Conservation (phyloP, 345 rosid species). For the Nephelium lappaceum region DNA sequence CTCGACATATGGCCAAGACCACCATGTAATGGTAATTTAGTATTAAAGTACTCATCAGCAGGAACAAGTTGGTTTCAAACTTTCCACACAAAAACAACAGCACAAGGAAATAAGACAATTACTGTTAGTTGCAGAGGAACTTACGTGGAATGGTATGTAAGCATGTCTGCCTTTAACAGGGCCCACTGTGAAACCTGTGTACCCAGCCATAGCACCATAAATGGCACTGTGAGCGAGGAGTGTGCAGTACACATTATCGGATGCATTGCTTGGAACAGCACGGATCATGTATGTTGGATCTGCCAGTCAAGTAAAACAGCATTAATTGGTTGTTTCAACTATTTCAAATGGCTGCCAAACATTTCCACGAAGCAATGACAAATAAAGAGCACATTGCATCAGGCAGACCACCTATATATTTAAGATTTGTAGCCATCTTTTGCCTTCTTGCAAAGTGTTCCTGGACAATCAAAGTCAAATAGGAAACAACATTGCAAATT, state of each 20-base stretch:
- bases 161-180: slow-evolving; percentile 51
- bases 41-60: too few species aligned
- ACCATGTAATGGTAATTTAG: neutral
- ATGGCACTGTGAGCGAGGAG: slow-evolving; percentile 64
- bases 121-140: slow-evolving; percentile 11
- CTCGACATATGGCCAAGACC: too few species aligned
- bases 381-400: neutral
- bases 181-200: slow-evolving; percentile 58
- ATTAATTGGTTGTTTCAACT: neutral
- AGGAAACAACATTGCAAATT: neutral
- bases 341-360: neutral
- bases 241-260: slow-evolving; percentile 64
- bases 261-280: slow-evolving; percentile 55
- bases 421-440: slow-evolving; percentile 59
- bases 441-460: slow-evolving; percentile 43
- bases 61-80: too few species aligned
- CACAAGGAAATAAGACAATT: neutral
- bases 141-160: slow-evolving; percentile 52
- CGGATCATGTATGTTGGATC: slow-evolving; percentile 68
- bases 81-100: neutral
- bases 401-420: slow-evolving; percentile 49
- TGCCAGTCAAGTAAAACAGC: slow-evolving; percentile 21
- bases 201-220: slow-evolving; percentile 67
- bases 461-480: slow-evolving; percentile 28
- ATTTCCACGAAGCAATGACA: neutral